A percentile compares a stretch with the other conserved stretches of the same genome.
Evolutionary conservation across 2,329 filamentous ascomycete genomes (phyloP).

Genomic region (Hypoxylon sp.): DNA sequence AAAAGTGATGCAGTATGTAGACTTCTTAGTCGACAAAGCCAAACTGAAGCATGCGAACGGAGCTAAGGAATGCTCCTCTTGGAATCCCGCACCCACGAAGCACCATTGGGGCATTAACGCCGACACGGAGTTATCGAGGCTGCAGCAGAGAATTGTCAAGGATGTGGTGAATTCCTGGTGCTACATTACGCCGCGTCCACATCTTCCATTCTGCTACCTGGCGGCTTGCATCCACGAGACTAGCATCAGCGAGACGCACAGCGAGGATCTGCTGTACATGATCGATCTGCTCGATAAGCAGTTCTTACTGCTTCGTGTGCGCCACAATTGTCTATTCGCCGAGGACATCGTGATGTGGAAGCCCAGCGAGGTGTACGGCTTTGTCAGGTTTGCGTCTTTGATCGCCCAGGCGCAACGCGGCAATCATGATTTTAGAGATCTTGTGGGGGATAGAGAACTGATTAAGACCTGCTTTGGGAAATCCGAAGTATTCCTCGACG

Average conservation of each 20-base stretch:
- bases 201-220: background rate
- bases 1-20: background rate
- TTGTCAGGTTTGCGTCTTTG: background rate
- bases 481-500: slow-evolving; percentile 3
- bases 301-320: background rate
- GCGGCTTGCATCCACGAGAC: background rate
- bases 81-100: background rate
- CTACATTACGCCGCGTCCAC: background rate
- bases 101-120: background rate
- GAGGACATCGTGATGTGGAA: background rate
- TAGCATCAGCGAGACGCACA: background rate
- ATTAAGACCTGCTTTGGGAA: slow-evolving; percentile 5
- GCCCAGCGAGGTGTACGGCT: background rate
- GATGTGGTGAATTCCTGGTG: background rate
- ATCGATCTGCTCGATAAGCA: slow-evolving; percentile 1
- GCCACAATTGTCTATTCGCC: background rate
- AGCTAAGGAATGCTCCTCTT: background rate
- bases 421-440: background rate
- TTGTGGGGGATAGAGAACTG: background rate
- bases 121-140: background rate
- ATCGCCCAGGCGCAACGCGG: background rate
- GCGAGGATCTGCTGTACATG: background rate
- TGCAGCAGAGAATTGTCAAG: background rate
- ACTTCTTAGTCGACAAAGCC: background rate
- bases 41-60: background rate